These are phyloP conservation scores for Colletotrichum lindemuthianum DNA, from an alignment of 2,329 filamentous ascomycete species.

Conservation along the genomic window DNA sequence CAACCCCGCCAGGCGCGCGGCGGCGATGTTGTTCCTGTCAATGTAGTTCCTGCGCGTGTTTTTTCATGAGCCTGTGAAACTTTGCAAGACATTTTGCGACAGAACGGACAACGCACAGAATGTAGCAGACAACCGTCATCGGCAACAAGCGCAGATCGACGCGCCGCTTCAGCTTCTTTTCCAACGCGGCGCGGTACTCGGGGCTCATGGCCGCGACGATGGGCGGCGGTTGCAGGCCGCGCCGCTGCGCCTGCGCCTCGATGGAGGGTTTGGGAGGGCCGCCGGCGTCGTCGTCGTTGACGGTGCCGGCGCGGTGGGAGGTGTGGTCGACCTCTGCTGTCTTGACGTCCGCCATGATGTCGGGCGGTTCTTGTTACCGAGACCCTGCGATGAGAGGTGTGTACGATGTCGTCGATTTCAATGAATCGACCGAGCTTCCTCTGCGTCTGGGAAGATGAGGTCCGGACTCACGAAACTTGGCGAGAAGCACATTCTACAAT, in stretches of 20 bases:
- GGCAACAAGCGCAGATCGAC: conserved; percentile 54
- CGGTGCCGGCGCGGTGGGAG: conserved; percentile 20
- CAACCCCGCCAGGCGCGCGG: conserved; percentile 62
- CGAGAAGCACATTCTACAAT: no score
- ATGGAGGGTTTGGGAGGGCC: conserved; percentile 13
- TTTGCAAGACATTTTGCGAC: neutral
- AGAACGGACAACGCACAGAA: conserved; percentile 48
- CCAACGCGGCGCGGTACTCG: conserved; percentile 34
- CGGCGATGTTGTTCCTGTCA: conserved; percentile 53
- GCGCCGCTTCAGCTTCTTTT: conserved; percentile 47
- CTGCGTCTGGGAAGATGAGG: neutral
- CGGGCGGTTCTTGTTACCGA: neutral
- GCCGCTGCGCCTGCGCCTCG: conserved; percentile 17
- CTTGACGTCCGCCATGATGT: conserved; percentile 27
- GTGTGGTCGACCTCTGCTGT: conserved; percentile 23
- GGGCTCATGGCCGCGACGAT: conserved; percentile 29
- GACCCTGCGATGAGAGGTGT: neutral
- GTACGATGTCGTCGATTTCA: neutral
- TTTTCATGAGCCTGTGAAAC: neutral
- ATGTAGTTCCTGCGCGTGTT: conserved; percentile 22
- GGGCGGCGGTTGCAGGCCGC: conserved; percentile 23
- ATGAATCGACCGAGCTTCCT: neutral
- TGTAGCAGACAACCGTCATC: conserved; percentile 62
- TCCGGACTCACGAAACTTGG: neutral
- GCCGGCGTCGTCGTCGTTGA: neutral